Evolutionary conservation across 1,139 yeast species (phyloP).

Genomic region (Pichia sp.): DNA sequence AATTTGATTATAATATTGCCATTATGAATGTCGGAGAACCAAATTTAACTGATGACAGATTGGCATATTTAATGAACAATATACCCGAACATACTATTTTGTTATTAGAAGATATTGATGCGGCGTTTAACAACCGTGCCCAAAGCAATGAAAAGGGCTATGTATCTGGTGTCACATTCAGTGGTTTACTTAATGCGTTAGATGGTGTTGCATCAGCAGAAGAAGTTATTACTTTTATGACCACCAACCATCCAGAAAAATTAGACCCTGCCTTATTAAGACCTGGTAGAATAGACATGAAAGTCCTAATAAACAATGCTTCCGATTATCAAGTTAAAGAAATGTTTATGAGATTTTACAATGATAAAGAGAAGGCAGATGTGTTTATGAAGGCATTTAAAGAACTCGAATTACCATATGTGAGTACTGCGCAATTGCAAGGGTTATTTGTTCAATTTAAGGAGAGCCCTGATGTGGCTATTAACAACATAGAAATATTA

Average conservation of each 20-base stretch:
- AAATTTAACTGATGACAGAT: conserved; percentile 88
- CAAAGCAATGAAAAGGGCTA: conserved; percentile 74
- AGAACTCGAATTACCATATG: conserved; percentile 49
- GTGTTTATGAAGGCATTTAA: conserved; percentile 55
- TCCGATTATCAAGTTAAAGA: conserved; percentile 71
- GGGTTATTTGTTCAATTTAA: conserved; percentile 95
- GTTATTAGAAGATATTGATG: conserved; percentile 90
- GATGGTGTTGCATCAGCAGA: conserved; percentile 99
- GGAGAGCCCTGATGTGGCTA: conserved; percentile 75
- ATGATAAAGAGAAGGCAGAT: conserved; percentile 62
- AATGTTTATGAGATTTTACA: conserved; percentile 90
- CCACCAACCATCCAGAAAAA: conserved; percentile 94
- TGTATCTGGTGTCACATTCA: conserved; percentile 86
- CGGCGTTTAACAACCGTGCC: conserved; percentile 85
- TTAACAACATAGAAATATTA: conserved; percentile 55
- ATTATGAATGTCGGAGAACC: conserved; percentile 87
- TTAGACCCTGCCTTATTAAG: conserved; percentile 83
- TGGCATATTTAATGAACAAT: conserved; percentile 94
- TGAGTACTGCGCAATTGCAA: conserved; percentile 93
- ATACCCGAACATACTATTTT: conserved; percentile 88
- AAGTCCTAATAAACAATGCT: conserved; percentile 82
- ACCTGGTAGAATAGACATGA: conserved; percentile 94
- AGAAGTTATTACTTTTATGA: conserved; percentile 95
- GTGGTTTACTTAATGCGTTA: conserved; percentile 88
- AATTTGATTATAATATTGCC: conserved; percentile 92